Evolutionary conservation across 2,329 filamentous ascomycete species (phyloP).

Genomic region (Neofusicoccum umdonicola): DNA sequence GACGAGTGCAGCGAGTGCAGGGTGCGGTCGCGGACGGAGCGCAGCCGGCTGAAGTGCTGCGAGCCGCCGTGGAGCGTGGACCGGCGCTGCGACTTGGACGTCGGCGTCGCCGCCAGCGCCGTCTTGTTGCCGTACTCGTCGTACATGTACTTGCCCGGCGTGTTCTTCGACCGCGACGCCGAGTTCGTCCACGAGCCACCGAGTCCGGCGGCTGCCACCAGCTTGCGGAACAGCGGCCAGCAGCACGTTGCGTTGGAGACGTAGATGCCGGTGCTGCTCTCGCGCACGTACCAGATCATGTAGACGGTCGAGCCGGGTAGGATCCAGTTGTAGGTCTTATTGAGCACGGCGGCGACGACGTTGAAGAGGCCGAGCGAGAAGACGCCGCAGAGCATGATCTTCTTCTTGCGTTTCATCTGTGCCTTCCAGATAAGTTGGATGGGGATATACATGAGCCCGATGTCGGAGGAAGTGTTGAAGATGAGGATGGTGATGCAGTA

Average conservation of each 20-base stretch:
- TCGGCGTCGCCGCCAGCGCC: neutral
- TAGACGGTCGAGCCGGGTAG: constrained; percentile 46
- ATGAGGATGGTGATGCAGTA: constrained; percentile 21
- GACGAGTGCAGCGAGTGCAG: neutral
- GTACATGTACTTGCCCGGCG: neutral
- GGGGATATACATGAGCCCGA: constrained; percentile 20
- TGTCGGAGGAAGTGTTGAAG: constrained; percentile 22
- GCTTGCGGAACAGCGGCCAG: constrained; percentile 46
- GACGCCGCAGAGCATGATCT: constrained; percentile 28
- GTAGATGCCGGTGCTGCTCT: constrained; percentile 48
- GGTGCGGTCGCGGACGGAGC: neutral
- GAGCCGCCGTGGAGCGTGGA: neutral
- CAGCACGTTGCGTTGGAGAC: constrained; percentile 50
- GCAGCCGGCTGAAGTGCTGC: neutral
- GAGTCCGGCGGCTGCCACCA: constrained; percentile 27
- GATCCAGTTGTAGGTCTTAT: constrained; percentile 50
- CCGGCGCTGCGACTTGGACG: neutral
- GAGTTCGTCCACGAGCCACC: neutral
- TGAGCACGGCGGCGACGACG: constrained; percentile 49
- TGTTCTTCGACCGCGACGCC: neutral
- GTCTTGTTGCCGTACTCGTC: constrained; percentile 11
- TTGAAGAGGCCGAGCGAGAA: constrained; percentile 49
- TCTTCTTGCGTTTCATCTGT: constrained; percentile 18
- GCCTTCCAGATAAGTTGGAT: constrained; percentile 18
- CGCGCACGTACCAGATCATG: constrained; percentile 51